Evolutionary conservation across 2,329 filamentous ascomycete genomes (phyloP).

Genomic region (Claviceps lovelessii): DNA sequence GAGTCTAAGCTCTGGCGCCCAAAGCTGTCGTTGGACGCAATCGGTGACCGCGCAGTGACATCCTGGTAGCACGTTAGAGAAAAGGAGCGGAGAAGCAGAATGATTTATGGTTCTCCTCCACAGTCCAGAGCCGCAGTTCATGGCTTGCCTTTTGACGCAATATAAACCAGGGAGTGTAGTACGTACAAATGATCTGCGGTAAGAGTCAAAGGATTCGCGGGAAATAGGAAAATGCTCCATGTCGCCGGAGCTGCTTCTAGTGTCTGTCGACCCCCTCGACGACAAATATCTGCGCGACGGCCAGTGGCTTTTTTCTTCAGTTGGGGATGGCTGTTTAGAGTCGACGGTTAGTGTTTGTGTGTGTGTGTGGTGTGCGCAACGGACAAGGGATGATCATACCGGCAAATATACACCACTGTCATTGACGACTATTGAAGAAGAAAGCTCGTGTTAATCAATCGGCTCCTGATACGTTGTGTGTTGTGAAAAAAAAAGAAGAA

Average conservation of each 20-base stretch:
- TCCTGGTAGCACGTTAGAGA: constrained; percentile 41
- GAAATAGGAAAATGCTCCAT: constrained; percentile 93
- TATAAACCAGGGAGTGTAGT: not conserved
- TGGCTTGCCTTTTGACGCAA: not conserved
- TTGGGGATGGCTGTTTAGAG: constrained; percentile 58
- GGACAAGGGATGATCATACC: constrained; percentile 32
- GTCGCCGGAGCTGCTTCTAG: constrained; percentile 53
- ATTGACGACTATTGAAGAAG: constrained; percentile 59
- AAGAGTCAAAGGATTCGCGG: constrained; percentile 92
- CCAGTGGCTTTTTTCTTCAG: constrained; percentile 75
- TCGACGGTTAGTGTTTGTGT: not conserved
- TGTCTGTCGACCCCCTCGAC: constrained; percentile 40
- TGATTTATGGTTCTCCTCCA: too few species aligned
- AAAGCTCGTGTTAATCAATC: constrained; percentile 2
- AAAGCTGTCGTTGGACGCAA: constrained; percentile 44
- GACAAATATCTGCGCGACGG: constrained; percentile 32
- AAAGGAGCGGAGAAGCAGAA: not conserved
- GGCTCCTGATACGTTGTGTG: constrained; percentile 3
- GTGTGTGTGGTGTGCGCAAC: too few species aligned
- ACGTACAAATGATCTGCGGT: constrained; percentile 84
- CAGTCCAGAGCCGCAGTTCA: not conserved
- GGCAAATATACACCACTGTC: constrained; percentile 91
- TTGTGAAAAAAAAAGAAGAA: not conserved
- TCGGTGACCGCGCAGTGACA: constrained; percentile 73
- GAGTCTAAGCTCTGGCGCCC: constrained; percentile 73